Evolutionary conservation across 768 basidiomycete genomes (phyloP).

Genomic region (Serendipita sp.): DNA sequence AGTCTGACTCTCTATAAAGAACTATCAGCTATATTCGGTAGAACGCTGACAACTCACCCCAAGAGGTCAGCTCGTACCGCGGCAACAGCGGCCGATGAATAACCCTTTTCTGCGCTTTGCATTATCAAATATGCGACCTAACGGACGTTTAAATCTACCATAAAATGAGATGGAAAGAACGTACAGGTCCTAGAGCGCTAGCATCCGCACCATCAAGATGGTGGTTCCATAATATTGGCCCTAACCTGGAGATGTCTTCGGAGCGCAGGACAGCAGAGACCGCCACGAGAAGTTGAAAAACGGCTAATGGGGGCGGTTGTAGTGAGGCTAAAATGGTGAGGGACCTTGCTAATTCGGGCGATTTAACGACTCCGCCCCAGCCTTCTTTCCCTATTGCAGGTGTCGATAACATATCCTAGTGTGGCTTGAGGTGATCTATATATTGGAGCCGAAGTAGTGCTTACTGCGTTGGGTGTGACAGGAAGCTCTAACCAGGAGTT

Average conservation of each 20-base stretch:
- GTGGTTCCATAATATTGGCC: conserved; percentile 41
- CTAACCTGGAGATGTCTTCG: conserved; percentile 36
- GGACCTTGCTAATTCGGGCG: not conserved
- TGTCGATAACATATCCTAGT: not conserved
- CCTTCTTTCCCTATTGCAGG: not conserved
- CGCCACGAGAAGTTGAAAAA: conserved; percentile 45
- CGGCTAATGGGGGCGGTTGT: conserved; percentile 28
- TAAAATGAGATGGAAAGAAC: conserved; percentile 13
- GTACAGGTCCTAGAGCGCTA: conserved; percentile 34
- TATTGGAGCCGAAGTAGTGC: not conserved
- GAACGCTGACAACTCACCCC: conserved; percentile 26
- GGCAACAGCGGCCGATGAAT: conserved; percentile 30
- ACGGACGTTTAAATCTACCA: not conserved
- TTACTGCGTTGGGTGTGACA: not conserved
- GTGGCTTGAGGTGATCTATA: not conserved
- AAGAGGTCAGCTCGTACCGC: conserved; percentile 37
- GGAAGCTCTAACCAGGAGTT: conserved; percentile 21
- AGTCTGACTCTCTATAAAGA: conserved; percentile 28
- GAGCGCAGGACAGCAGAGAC: conserved; percentile 37
- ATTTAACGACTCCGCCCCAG: not conserved
- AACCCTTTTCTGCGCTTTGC: conserved; percentile 53
- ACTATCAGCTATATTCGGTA: not conserved
- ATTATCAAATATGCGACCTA: conserved; percentile 47
- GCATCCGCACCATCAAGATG: conserved; percentile 27
- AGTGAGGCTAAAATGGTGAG: conserved; percentile 26